A percentile compares a stretch with the other conserved stretches of the same genome.
phyloP scores from a whole-genome alignment of 2,329 filamentous ascomycete species.

The Monosporascus sp. region DNA sequence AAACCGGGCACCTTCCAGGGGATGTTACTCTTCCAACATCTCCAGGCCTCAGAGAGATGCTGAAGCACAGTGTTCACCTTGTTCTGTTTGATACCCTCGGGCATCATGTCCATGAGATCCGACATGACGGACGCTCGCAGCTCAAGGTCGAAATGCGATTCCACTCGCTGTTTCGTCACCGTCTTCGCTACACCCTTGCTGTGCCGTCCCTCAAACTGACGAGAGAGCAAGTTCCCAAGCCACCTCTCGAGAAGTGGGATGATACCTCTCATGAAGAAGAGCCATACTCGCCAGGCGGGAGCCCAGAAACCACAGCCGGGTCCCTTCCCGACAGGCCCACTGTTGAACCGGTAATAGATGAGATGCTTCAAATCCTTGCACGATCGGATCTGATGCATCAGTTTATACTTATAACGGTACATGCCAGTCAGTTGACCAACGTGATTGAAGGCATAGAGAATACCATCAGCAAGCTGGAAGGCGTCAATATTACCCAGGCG shows the following conservation, averaged over 20 bases:
- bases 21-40: slow-evolving; percentile 99
- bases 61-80: slow-evolving; percentile 98
- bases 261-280: slow-evolving; percentile 98
- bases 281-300: slow-evolving; percentile 96
- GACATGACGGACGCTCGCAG: slow-evolving; percentile 98
- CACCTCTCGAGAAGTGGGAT: slow-evolving; percentile 94
- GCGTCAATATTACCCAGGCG: slow-evolving; percentile 96
- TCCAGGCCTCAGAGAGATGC: slow-evolving; percentile 95
- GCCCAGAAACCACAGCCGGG: slow-evolving; percentile 99
- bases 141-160: slow-evolving; percentile 97
- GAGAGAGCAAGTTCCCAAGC: slow-evolving; percentile 92
- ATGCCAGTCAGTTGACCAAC: slow-evolving; percentile 97
- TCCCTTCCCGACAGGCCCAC: slow-evolving; percentile 91
- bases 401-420: slow-evolving; percentile 99
- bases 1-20: slow-evolving; percentile 98
- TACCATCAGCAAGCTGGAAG: slow-evolving; percentile 96
- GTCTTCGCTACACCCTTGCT: slow-evolving; percentile 99
- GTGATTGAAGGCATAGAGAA: slow-evolving; percentile 99
- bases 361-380: slow-evolving; percentile 99
- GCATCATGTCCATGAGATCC: slow-evolving; percentile 99
- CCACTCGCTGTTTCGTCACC: slow-evolving; percentile 97
- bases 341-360: slow-evolving; percentile 98
- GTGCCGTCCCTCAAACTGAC: slow-evolving; percentile 96
- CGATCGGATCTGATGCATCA: slow-evolving; percentile 99
- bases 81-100: slow-evolving; percentile 98